Base-by-base conservation (phyloP, 768 basidiomycete species). In the Naganishia antarctica region DNA sequence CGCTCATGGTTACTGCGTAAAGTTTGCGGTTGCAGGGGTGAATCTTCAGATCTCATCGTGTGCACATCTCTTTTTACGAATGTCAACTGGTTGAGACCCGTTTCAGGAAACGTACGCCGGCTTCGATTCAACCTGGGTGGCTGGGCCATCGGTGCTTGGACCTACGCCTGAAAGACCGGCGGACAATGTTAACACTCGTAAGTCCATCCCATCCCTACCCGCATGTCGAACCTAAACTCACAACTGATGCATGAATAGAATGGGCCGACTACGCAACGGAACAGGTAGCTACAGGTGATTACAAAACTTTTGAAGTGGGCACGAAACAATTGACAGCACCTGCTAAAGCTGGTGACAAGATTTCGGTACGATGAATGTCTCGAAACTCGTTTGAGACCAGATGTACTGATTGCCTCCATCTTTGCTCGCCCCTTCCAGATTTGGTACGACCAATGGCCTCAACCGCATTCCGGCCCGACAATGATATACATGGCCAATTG, bases 401-500 rank as follows among this genome's bases (percentile, higher is more conserved):
- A 32, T 29, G 18, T 1, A 53, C 21, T 21, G 34, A 13, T 21
- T 26, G 37, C 37, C 23, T 1, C 23, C n/a, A 3, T 40, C 34
- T 25, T 44, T 9, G 6, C 1, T 23, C 23, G 4, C 23, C 5
- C 26, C 23, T 16, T 40, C 3, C 13, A 57, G 53, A 34, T 57
- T 9, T 34, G 26, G 9, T 57, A 57, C 53, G 53, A 57, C 15
- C 53, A 57, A 40, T 63, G 62, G 62, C 62, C 62, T 13, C 40
- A 53, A 23, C 49, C 49, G 6, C 62, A 63, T 32, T 43, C 40
- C 26, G 62, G 62, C 7, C 62, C 62, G 4, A 53, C 23, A 9
- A 41, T 63, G 49, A 32, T 28, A 5, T 51, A 63, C 62, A 63
- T 63, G 62, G 50, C 50, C 1, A 51, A 46, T 21, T 63, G 50